These are phyloP conservation scores for Boletus subparvulus DNA, from an alignment of 768 basidiomycete genomes.

Conservation along the genomic window DNA sequence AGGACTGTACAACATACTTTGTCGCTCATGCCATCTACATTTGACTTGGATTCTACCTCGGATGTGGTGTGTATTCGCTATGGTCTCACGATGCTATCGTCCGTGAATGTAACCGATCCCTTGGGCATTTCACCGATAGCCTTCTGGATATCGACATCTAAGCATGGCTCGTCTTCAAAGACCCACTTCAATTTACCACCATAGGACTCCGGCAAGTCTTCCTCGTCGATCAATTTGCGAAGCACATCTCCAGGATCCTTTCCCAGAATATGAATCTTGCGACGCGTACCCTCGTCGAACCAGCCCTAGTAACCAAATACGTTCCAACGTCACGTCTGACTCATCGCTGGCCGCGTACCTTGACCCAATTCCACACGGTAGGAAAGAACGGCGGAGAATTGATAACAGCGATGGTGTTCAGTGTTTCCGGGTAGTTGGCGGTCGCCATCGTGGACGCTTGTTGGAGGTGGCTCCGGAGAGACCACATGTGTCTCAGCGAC, in stretches of 20 bases:
- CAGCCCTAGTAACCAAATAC: constrained; percentile 46
- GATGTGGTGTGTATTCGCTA: background rate
- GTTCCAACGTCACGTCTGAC: background rate
- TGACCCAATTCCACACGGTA: constrained; percentile 83
- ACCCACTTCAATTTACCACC: constrained; percentile 75
- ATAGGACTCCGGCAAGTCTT: constrained; percentile 64
- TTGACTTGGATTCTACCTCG: background rate
- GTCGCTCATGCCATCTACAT: background rate
- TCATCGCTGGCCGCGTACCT: constrained; percentile 39
- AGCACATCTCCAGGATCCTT: constrained; percentile 56
- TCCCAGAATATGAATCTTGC: constrained; percentile 75
- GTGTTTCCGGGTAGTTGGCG: constrained; percentile 80
- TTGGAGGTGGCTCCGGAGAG: constrained; percentile 67
- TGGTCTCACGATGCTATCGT: constrained; percentile 41
- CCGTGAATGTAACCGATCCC: constrained; percentile 52
- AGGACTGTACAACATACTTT: no score
- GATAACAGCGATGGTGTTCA: constrained; percentile 64
- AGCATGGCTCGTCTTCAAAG: constrained; percentile 62
- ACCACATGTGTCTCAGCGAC: constrained; percentile 66
- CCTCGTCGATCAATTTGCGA: constrained; percentile 45
- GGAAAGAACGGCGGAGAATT: constrained; percentile 84
- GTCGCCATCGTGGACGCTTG: constrained; percentile 74
- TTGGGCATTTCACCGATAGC: constrained; percentile 52
- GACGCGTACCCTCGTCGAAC: constrained; percentile 78
- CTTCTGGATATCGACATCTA: constrained; percentile 55